Base-by-base conservation (phyloP, 1,284 basidiomycete species). In the Macrocybe sp. region DNA sequence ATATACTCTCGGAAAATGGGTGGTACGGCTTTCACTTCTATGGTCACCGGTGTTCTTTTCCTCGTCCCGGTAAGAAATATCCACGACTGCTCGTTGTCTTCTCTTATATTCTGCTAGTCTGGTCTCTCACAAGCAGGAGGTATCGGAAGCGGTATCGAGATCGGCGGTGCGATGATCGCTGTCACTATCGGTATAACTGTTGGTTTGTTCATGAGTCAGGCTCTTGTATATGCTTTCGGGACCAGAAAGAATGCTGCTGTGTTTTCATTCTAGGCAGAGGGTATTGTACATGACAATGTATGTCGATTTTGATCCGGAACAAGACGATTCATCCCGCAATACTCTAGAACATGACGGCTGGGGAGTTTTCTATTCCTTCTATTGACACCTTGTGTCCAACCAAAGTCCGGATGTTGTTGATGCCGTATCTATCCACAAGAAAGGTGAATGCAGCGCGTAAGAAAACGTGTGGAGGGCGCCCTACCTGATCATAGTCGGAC, bases 401-500 rank as follows among this genome's bases (percentile, higher is more conserved):
- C 40, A 99, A 75, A 34, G 96, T 94, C 53, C 97, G 79, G 59
- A 99, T 99, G 65, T 99, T 98, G 66, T 86, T 95, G 64, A 99
- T 96, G 34, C 82, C 84, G 59, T 87, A 88, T 42, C 88, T 89
- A 22, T 22, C 22, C 22, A 22, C 22, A 22, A 4, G 4, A 22
- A 22, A 22, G 36, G 41, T 44, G 16, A 41, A 49, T 44, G 44
- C 12, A 40, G 49, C n/a, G 55, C 40, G 37, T 42, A 43, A 29
- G 14, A 48, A 36, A 37, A 41, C 39, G 5, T 30, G 16, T 52
- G 12, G 7, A 14, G 22, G 22, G 12, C 22, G 14, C 69, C 83
- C 52, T 55, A 91, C 90, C 92, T 83, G 71, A 99, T 99, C 97
- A 99, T 99, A 1, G 97, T 99, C n/a, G 97, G 97, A 53, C 97